phyloP scores from a whole-genome alignment of 768 basidiomycete species.

The Serendipita indica region DNA sequence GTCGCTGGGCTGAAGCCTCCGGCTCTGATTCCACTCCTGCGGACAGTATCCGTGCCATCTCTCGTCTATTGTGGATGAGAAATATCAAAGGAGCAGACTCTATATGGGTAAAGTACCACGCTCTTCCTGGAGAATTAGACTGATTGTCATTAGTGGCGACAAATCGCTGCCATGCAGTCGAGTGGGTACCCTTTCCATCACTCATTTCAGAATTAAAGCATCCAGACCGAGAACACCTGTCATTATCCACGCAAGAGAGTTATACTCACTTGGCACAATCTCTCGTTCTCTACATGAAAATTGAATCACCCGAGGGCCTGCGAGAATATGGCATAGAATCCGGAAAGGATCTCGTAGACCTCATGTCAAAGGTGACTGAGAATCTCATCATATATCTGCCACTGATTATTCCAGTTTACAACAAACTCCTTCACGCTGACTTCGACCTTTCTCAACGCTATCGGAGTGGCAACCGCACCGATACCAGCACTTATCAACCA shows the following conservation, averaged over 20 bases:
- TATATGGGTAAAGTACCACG: conserved; percentile 36
- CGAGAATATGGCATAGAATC: conserved; percentile 40
- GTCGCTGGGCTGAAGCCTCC: conserved; percentile 38
- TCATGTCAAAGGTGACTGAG: conserved; percentile 51
- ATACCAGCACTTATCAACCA: conserved; percentile 72
- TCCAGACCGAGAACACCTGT: conserved; percentile 43
- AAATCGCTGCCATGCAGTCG: conserved; percentile 59
- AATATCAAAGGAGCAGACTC: conserved; percentile 39
- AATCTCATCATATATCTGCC: not conserved
- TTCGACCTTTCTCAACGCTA: conserved; percentile 55
- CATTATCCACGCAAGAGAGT: conserved; percentile 34
- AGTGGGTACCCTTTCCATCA: conserved; percentile 35
- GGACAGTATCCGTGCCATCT: conserved; percentile 69
- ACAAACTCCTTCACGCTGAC: conserved; percentile 86
- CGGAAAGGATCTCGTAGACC: conserved; percentile 47
- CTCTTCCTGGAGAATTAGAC: not conserved
- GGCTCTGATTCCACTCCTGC: conserved; percentile 39
- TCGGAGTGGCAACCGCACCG: conserved; percentile 78
- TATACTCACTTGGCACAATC: conserved; percentile 61
- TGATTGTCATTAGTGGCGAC: conserved; percentile 29
- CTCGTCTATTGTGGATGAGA: conserved; percentile 53
- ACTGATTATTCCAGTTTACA: conserved; percentile 43
- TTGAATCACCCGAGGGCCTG: conserved; percentile 44
- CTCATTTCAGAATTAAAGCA: not conserved
- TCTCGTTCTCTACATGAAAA: conserved; percentile 52